Percentiles rank a stretch among this genome's conserved stretches.
Conservation (phyloP, 23 red algal species). For the Gracilaria caudata region DNA sequence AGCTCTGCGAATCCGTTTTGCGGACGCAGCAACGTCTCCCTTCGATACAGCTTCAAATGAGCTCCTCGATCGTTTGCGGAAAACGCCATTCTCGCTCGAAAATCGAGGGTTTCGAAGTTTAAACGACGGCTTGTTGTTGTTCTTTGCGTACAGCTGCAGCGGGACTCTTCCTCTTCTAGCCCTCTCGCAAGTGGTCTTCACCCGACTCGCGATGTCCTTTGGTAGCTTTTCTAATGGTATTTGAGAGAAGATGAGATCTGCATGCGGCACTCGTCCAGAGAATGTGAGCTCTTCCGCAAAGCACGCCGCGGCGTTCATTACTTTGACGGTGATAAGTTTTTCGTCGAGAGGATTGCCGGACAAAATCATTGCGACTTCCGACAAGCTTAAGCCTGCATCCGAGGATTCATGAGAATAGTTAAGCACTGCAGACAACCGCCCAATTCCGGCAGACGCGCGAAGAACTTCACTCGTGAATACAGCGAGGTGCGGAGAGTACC, state of each 20-base stretch:
- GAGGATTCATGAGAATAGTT: not conserved
- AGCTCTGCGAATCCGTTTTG: constrained; percentile 37
- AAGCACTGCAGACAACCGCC: not conserved
- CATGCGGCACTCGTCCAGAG: constrained; percentile 19
- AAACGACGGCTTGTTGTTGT: not conserved
- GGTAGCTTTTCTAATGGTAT: constrained; percentile 5
- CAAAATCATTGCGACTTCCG: constrained; percentile 3
- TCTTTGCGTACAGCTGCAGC: constrained; percentile 36
- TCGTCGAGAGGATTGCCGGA: not conserved
- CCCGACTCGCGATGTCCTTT: not conserved
- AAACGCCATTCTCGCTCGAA: constrained; percentile 50
- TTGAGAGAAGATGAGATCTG: constrained; percentile 38
- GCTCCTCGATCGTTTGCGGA: constrained; percentile 31
- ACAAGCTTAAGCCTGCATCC: not conserved
- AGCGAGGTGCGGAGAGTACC: constrained; percentile 30
- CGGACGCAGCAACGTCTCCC: constrained; percentile 38
- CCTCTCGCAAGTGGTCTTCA: not conserved
- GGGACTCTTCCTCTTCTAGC: constrained; percentile 12
- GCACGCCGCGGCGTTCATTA: constrained; percentile 2
- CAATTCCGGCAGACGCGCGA: not conserved
- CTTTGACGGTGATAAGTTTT: not conserved
- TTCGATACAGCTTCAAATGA: not conserved
- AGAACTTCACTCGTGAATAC: constrained; percentile 20
- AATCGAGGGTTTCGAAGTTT: constrained; percentile 58
- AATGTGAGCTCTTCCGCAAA: constrained; percentile 27